Conservation (phyloP, 306 rosid species). For the Begonia peltatifolia region DNA sequence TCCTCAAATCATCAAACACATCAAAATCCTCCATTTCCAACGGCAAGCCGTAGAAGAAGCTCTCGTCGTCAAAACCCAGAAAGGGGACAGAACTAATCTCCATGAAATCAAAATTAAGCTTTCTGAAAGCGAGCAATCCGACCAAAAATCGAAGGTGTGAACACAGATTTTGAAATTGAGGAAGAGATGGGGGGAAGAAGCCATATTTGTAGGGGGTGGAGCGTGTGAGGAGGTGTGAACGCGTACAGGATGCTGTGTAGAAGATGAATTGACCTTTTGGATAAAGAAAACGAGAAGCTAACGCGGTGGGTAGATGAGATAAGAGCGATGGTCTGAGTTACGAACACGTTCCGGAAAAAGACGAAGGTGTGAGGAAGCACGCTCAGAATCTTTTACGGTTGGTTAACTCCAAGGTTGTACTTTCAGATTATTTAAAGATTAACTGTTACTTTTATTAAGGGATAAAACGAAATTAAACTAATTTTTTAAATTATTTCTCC, state of each 20-base stretch:
- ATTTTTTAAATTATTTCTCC: too few relatives aligned
- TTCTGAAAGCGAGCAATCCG: too few relatives aligned
- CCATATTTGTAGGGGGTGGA: not conserved
- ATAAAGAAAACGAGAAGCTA: not conserved
- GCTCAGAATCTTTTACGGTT: too few relatives aligned
- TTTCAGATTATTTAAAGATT: too few relatives aligned
- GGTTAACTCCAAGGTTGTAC: too few relatives aligned
- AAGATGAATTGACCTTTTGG: not conserved
- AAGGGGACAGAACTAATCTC: constrained; percentile 1
- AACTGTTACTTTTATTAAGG: too few relatives aligned
- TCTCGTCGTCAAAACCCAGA: not conserved
- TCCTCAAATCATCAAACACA: not conserved
- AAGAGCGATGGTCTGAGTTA: not conserved
- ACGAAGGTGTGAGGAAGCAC: too few relatives aligned
- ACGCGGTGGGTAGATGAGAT: not conserved
- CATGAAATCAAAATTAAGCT: not conserved
- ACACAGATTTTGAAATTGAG: not conserved
- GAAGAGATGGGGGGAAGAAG: not conserved
- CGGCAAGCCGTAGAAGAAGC: not conserved
- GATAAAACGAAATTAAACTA: too few relatives aligned
- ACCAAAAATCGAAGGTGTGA: not conserved
- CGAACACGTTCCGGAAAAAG: too few relatives aligned
- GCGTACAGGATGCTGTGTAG: not conserved
- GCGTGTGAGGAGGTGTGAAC: not conserved
- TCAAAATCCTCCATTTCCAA: not conserved